phyloP scores from a whole-genome alignment of 192 early-diverging fungal genomes.

The Gonapodya prolifera region DNA sequence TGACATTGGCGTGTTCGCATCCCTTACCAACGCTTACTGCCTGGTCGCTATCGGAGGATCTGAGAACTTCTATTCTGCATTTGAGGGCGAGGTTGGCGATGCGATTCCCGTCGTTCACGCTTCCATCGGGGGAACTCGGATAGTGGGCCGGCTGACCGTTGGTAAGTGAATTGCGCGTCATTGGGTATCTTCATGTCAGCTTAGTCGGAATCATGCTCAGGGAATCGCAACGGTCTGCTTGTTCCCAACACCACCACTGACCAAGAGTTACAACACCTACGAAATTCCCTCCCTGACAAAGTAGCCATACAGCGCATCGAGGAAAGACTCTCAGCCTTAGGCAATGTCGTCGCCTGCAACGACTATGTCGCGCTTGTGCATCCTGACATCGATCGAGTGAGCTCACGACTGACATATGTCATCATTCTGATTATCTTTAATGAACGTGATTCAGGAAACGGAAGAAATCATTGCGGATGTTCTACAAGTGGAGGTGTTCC shows the following conservation, averaged over 20 bases:
- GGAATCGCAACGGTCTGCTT: slow-evolving; percentile 82
- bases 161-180: neutral
- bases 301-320: slow-evolving; percentile 94
- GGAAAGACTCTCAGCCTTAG: slow-evolving; percentile 91
- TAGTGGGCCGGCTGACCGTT: slow-evolving; percentile 85
- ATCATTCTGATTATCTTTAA: neutral
- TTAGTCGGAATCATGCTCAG: neutral
- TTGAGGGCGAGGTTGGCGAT: slow-evolving; percentile 47
- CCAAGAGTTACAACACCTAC: slow-evolving; percentile 92
- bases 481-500: slow-evolving; percentile 95
- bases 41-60: slow-evolving; percentile 94
- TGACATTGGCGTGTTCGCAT: slow-evolving; percentile 97
- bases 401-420: neutral
- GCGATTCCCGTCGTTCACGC: slow-evolving; percentile 94
- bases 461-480: slow-evolving; percentile 99
- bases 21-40: slow-evolving; percentile 96
- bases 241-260: slow-evolving; percentile 94
- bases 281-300: slow-evolving; percentile 87
- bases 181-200: neutral
- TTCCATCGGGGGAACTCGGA: slow-evolving; percentile 91
- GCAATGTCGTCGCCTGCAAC: slow-evolving; percentile 99
- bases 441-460: slow-evolving; percentile 51
- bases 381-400: slow-evolving; percentile 82
- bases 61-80: slow-evolving; percentile 97
- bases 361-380: slow-evolving; percentile 98